These are phyloP conservation scores for Plasmodium billcollinsi DNA, from an alignment of 169 alveolate species.

Conservation along the genomic window DNA sequence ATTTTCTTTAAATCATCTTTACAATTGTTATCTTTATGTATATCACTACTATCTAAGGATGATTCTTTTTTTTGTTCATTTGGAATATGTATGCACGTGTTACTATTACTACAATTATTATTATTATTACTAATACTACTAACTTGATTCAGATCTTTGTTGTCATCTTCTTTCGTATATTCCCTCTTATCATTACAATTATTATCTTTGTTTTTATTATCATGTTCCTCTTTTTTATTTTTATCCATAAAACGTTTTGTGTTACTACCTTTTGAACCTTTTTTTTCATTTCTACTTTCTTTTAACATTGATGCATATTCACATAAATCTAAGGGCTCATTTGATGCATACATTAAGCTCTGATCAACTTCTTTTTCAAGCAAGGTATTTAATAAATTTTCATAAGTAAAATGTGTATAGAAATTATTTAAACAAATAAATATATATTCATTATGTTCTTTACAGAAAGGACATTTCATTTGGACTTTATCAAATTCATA, in stretches of 20 bases:
- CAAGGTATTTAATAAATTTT: slow-evolving; percentile 54
- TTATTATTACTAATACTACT: not conserved
- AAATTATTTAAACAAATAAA: slow-evolving; percentile 74
- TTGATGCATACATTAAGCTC: no score
- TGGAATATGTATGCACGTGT: not conserved
- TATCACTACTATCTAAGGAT: not conserved
- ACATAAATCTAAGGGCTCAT: no score
- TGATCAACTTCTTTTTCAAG: slow-evolving; percentile 18
- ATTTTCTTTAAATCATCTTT: slow-evolving; percentile 45
- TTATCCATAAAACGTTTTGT: not conserved
- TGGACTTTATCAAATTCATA: slow-evolving; percentile 43
- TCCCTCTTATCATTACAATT: not conserved
- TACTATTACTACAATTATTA: not conserved
- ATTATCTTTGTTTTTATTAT: not conserved
- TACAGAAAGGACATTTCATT: slow-evolving; percentile 76
- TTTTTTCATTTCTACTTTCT: not conserved
- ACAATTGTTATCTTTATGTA: not conserved
- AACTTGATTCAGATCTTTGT: not conserved
- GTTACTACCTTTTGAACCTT: not conserved
- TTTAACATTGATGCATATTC: not conserved
- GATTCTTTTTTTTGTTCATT: not conserved
- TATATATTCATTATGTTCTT: slow-evolving; percentile 74
- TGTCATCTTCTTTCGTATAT: not conserved
- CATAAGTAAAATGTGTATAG: slow-evolving; percentile 73
- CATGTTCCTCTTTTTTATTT: not conserved